These are phyloP conservation scores for Kodamaea sp. DNA, from an alignment of 1,139 yeast species.

Conservation along the genomic window DNA sequence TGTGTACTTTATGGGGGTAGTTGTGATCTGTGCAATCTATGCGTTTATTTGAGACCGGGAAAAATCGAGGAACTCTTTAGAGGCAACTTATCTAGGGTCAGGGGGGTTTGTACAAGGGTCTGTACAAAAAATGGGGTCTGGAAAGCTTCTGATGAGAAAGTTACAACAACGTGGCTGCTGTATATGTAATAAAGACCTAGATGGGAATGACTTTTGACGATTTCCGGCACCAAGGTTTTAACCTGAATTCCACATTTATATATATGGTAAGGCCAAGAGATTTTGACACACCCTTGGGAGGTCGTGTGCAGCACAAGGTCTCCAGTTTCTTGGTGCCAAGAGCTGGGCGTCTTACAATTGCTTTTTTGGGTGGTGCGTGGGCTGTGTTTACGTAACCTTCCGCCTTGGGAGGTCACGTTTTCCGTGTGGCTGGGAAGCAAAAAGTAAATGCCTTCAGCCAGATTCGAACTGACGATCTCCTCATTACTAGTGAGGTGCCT, in stretches of 20 bases:
- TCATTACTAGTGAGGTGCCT: constrained; percentile 92
- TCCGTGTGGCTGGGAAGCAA: no score
- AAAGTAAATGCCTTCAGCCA: constrained; percentile 48
- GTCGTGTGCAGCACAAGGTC: constrained; percentile 7
- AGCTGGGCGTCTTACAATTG: constrained; percentile 5
- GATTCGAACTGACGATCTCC: constrained; percentile 87
- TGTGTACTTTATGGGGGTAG: no score
- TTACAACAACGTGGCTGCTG: not conserved
- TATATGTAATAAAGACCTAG: not conserved
- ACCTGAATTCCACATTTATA: constrained; percentile 3
- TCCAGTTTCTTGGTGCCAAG: constrained; percentile 14
- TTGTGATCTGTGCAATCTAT: no score
- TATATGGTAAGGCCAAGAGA: constrained; percentile 11
- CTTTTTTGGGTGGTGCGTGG: constrained; percentile 4
- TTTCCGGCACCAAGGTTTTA: not conserved
- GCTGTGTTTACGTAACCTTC: constrained; percentile 1
- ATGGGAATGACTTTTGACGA: not conserved
- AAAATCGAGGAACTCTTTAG: no score
- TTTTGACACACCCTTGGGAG: constrained; percentile 6
- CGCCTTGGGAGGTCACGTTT: not conserved
- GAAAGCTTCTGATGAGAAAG: no score
- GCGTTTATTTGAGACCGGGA: no score
- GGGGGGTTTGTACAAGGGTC: no score
- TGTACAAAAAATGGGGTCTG: no score
- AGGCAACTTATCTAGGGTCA: no score